These are phyloP conservation scores for Claviceps africana DNA, from an alignment of 2,329 filamentous ascomycete genomes.

Conservation along the genomic window DNA sequence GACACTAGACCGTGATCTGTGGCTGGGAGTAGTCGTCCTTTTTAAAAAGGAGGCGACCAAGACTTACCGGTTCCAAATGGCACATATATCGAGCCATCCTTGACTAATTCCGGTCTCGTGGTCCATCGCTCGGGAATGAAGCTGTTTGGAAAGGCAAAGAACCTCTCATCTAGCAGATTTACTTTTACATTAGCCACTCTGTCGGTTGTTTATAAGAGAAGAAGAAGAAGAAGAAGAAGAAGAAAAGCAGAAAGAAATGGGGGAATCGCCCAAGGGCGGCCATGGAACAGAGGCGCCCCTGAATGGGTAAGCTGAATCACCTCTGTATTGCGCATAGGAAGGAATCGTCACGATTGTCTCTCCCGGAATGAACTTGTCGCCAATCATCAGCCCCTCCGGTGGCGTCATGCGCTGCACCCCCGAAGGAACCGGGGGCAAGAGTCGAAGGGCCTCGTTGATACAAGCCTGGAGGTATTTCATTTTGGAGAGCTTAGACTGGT, in stretches of 20 bases:
- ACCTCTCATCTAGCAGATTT: constrained; percentile 7
- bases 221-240: neutral
- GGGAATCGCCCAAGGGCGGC: no score
- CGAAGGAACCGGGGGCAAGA: constrained; percentile 23
- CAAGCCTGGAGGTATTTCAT: constrained; percentile 19
- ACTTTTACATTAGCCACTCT: neutral
- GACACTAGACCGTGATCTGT: neutral
- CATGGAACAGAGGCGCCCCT: no score
- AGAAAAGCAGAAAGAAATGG: neutral
- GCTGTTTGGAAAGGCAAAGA: constrained; percentile 9
- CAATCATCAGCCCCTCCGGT: constrained; percentile 20
- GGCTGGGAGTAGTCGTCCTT: neutral
- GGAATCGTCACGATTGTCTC: constrained; percentile 18
- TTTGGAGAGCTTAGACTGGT: constrained; percentile 10
- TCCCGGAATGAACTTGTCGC: constrained; percentile 20
- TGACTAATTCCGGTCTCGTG: constrained; percentile 15
- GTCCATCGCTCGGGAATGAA: constrained; percentile 24
- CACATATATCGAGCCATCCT: constrained; percentile 11
- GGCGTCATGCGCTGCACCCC: constrained; percentile 23
- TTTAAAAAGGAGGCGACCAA: neutral
- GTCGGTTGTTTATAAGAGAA: neutral
- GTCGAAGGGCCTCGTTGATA: constrained; percentile 26
- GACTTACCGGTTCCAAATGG: constrained; percentile 16
- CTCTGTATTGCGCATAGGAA: constrained; percentile 7
- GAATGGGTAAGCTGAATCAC: neutral